These are phyloP conservation scores for Sporisorium iseilematis-ciliati DNA, from an alignment of 1,284 basidiomycete genomes.

Conservation along the genomic window DNA sequence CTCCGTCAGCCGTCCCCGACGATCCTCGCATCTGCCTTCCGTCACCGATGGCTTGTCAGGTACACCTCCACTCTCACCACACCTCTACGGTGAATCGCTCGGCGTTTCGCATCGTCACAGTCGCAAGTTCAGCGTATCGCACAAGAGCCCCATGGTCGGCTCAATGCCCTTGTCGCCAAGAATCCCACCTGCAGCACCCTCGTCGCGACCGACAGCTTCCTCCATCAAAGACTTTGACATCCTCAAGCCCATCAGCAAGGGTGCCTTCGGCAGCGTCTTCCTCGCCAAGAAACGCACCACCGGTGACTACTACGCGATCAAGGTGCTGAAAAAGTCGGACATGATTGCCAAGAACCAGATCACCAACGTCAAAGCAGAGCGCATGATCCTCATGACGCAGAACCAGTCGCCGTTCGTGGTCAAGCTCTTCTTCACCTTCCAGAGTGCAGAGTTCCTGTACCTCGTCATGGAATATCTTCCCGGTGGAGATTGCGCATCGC, in stretches of 20 bases:
- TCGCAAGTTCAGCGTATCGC: slow-evolving; percentile 53
- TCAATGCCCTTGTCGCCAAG: slow-evolving; percentile 81
- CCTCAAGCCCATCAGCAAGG: slow-evolving; percentile 99
- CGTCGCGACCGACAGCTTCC: slow-evolving; percentile 83
- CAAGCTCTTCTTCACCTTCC: slow-evolving; percentile 73
- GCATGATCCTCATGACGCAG: slow-evolving; percentile 99
- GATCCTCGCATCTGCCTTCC: slow-evolving; percentile 44
- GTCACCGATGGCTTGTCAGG: slow-evolving; percentile 22
- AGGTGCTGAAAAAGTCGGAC: slow-evolving; percentile 98
- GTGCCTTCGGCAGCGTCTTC: slow-evolving; percentile 96
- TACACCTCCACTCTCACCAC: slow-evolving; percentile 65
- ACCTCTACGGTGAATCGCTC: slow-evolving; percentile 45
- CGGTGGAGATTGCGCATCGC: slow-evolving; percentile 94
- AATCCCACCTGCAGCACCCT: slow-evolving; percentile 81
- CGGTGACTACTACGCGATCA: slow-evolving; percentile 99
- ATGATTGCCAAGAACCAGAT: slow-evolving; percentile 99
- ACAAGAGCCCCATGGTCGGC: slow-evolving; percentile 52
- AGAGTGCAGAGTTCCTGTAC: slow-evolving; percentile 71
- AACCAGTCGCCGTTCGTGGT: slow-evolving; percentile 92
- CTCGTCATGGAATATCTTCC: slow-evolving; percentile 74
- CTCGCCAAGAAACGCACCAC: slow-evolving; percentile 97
- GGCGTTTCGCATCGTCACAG: slow-evolving; percentile 36
- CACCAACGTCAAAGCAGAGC: slow-evolving; percentile 98
- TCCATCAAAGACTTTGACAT: slow-evolving; percentile 99
- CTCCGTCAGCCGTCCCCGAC: slow-evolving; percentile 43